Evolutionary conservation across 768 basidiomycete genomes (phyloP).

Genomic region (Lactifluus hygrophoroides): DNA sequence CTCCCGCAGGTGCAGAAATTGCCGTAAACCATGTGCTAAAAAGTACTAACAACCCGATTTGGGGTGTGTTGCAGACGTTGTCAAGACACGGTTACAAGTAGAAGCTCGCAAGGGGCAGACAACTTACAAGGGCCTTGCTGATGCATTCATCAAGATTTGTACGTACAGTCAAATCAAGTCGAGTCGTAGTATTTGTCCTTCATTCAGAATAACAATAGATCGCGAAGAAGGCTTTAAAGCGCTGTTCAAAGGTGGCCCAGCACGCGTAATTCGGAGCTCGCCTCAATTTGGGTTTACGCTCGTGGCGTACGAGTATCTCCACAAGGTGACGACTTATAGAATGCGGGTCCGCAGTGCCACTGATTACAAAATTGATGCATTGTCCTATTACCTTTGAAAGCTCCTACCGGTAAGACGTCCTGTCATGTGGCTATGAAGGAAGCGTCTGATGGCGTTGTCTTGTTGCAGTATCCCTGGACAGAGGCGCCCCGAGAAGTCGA

Average conservation of each 20-base stretch:
- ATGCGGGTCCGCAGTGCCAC: neutral
- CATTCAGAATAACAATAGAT: slow-evolving; percentile 36
- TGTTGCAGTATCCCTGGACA: slow-evolving; percentile 71
- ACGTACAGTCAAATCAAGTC: slow-evolving; percentile 26
- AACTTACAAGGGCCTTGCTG: slow-evolving; percentile 79
- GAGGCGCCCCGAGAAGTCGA: slow-evolving; percentile 57
- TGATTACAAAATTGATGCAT: neutral
- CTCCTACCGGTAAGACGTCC: slow-evolving; percentile 14
- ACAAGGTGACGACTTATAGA: slow-evolving; percentile 37
- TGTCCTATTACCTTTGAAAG: neutral
- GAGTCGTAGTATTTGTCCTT: neutral
- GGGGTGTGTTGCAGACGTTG: slow-evolving; percentile 57
- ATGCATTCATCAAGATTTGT: slow-evolving; percentile 91
- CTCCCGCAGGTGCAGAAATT: slow-evolving; percentile 62
- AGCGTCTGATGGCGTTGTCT: slow-evolving; percentile 16
- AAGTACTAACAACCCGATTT: slow-evolving; percentile 12
- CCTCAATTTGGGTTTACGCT: slow-evolving; percentile 94
- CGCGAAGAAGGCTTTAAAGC: slow-evolving; percentile 85
- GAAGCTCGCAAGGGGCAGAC: slow-evolving; percentile 90
- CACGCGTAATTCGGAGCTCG: slow-evolving; percentile 80
- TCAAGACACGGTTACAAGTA: slow-evolving; percentile 93
- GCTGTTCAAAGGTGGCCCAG: slow-evolving; percentile 86
- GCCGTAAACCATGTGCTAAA: neutral
- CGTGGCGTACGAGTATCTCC: slow-evolving; percentile 68
- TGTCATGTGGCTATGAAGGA: neutral